Conservation (phyloP, 1,284 basidiomycete genomes). For the Ustilago trichophora region DNA sequence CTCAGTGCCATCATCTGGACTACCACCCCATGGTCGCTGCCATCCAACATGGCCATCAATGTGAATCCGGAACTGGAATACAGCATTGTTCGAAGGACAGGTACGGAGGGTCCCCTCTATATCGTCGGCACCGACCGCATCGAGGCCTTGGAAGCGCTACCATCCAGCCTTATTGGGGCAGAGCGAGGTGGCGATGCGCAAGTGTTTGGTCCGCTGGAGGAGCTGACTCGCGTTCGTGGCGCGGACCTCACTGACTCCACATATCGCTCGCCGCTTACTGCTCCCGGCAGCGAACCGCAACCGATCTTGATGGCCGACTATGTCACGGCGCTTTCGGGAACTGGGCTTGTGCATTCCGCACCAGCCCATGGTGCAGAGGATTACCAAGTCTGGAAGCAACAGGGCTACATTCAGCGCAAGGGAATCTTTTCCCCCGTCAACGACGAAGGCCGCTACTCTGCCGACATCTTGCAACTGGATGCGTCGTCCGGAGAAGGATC, state of each 20-base stretch:
- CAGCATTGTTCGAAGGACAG: conserved; percentile 70
- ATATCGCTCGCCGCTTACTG: conserved; percentile 78
- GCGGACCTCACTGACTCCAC: conserved; percentile 72
- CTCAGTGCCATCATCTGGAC: conserved; percentile 90
- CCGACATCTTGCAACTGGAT: conserved; percentile 38
- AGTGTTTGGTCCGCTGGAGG: conserved; percentile 39
- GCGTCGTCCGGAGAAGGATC: conserved; percentile 44
- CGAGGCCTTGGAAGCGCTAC: conserved; percentile 51
- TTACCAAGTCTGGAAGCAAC: conserved; percentile 70
- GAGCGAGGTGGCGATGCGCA: not conserved
- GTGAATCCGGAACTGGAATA: conserved; percentile 81
- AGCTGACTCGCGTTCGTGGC: conserved; percentile 38
- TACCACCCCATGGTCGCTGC: conserved; percentile 96
- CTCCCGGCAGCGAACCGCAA: conserved; percentile 49
- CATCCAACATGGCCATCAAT: conserved; percentile 94
- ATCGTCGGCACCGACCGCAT: conserved; percentile 80
- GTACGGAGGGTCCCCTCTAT: conserved; percentile 67
- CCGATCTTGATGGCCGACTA: conserved; percentile 72
- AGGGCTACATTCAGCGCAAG: conserved; percentile 34
- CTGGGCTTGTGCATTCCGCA: conserved; percentile 93
- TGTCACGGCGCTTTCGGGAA: conserved; percentile 89
- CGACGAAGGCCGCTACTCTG: conserved; percentile 78
- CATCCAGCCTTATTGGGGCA: not conserved
- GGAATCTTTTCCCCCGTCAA: conserved; percentile 72
- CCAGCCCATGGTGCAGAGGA: conserved; percentile 96